Base-by-base conservation (phyloP, 1,284 basidiomycete species). In the Boletus sp. region DNA sequence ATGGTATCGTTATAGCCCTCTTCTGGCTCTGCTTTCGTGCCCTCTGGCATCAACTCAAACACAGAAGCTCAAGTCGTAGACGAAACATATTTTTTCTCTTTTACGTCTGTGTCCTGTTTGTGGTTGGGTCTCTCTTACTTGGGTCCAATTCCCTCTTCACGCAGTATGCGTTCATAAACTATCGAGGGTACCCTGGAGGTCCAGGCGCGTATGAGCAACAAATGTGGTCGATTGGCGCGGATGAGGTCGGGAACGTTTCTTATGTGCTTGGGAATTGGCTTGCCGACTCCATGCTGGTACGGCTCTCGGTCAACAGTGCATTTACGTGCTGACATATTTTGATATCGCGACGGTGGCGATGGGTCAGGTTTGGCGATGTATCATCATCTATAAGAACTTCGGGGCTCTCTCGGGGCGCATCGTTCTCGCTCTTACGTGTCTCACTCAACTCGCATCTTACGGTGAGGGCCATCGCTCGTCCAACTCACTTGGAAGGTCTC, bases 161-260 rank as follows among this genome's bases (percentile, higher is more conserved):
- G 0, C 71, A 77, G 47, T 35, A 72, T 44, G 68, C 70, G 28
- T 78, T 73, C 52, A 74, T 78, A 46, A 68, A 76, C 35, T 37
- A 76, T 48, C 68, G 77, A 9, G 69, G 68, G 21, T 77, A 59
- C 47, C 67, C 77, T 2, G 75, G 77, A 14, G 74, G 70, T 44
- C 71, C 65, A 44, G 59, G 64, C 30, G 55, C 44, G 6, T 74
- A 61, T 16, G 74, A 66, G 27, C 9, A 66, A 21, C 64, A 61
- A 17, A 68, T 66, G 62, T 67, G 71, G 38, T 65, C 68, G 28
- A 68, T 72, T 46, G 53, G 54, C 14, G 60, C 60, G 2, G 70
- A 74, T n/a, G 60, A 69, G 25, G 56, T 71, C 19, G 37, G 50
- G 3, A 77, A 74, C 9, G 67, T 67, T 0, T 59, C 65, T 4